A percentile compares a stretch with the other conserved stretches of the same genome.
These are phyloP conservation scores for Ceratobasidium sp. DNA, from an alignment of 1,284 basidiomycete species.

Conservation along the genomic window DNA sequence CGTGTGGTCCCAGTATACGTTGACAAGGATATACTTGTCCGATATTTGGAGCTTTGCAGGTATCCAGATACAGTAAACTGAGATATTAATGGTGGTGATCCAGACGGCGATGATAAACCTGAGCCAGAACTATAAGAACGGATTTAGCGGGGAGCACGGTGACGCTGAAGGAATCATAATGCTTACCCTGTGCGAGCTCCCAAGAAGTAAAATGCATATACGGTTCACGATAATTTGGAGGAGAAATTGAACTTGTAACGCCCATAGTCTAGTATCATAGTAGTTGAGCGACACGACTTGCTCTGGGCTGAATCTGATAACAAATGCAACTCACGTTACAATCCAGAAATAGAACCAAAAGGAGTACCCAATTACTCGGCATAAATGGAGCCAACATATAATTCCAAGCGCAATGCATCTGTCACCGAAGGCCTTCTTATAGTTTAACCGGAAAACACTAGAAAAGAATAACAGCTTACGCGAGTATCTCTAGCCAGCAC, in stretches of 20 bases:
- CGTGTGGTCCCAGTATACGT: conserved; percentile 45
- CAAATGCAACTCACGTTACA: conserved; percentile 43
- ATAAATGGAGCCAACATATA: conserved; percentile 49
- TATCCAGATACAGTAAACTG: conserved; percentile 49
- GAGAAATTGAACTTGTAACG: conserved; percentile 48
- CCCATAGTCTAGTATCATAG: conserved; percentile 20
- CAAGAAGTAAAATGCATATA: conserved; percentile 29
- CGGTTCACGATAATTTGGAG: conserved; percentile 50
- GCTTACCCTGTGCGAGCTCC: not conserved
- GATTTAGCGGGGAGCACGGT: not conserved
- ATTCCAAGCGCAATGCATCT: conserved; percentile 41
- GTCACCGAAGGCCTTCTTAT: no score
- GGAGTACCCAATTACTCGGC: conserved; percentile 44
- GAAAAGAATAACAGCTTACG: no score
- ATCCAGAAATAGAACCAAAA: conserved; percentile 49
- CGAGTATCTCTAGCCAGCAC: conserved; percentile 38
- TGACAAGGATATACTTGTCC: conserved; percentile 41
- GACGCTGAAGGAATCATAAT: no score
- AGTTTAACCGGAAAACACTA: no score
- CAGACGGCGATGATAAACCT: conserved; percentile 47
- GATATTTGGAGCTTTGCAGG: conserved; percentile 48
- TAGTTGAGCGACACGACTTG: conserved; percentile 26
- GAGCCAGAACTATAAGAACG: conserved; percentile 27
- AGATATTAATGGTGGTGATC: conserved; percentile 47
- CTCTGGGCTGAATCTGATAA: no score